phyloP scores from a whole-genome alignment of 352 stramenopile species.

The Pythium utonaiense region DNA sequence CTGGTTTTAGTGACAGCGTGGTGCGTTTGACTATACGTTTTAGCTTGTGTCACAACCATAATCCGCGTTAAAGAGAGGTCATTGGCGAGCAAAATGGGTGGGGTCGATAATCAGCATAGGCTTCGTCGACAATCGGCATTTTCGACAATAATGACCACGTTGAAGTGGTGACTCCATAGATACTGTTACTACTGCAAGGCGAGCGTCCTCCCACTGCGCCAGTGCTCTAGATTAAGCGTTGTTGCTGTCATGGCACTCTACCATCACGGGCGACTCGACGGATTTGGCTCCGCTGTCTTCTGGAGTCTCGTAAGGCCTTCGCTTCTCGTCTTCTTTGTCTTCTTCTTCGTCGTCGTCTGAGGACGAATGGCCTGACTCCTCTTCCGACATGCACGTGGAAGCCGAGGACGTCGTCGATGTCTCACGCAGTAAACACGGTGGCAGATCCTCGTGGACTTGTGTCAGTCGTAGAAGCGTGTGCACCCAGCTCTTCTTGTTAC shows the following conservation, averaged over 20 bases:
- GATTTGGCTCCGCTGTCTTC: background rate
- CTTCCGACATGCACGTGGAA: constrained; percentile 19
- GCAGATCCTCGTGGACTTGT: constrained; percentile 39
- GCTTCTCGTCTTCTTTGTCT: background rate
- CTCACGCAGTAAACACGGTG: constrained; percentile 12
- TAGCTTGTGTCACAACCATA: too few relatives aligned
- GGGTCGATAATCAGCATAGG: too few relatives aligned
- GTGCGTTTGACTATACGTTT: too few relatives aligned
- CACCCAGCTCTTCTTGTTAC: constrained; percentile 54
- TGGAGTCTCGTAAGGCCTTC: background rate
- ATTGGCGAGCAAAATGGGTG: too few relatives aligned
- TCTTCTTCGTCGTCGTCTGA: constrained; percentile 14
- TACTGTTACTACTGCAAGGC: too few relatives aligned
- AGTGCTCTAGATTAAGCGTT: background rate
- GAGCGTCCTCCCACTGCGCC: too few relatives aligned
- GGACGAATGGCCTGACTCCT: constrained; percentile 11
- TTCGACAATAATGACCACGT: background rate
- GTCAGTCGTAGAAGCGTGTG: constrained; percentile 44
- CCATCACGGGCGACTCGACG: background rate
- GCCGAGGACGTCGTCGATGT: constrained; percentile 16
- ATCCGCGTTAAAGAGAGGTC: too few relatives aligned
- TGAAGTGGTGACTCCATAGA: background rate
- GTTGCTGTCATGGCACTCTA: background rate
- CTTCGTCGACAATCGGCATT: background rate
- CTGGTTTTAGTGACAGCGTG: too few relatives aligned